phyloP scores from a whole-genome alignment of 2,329 filamentous ascomycete genomes.

The Graphilbum fragrans region DNA sequence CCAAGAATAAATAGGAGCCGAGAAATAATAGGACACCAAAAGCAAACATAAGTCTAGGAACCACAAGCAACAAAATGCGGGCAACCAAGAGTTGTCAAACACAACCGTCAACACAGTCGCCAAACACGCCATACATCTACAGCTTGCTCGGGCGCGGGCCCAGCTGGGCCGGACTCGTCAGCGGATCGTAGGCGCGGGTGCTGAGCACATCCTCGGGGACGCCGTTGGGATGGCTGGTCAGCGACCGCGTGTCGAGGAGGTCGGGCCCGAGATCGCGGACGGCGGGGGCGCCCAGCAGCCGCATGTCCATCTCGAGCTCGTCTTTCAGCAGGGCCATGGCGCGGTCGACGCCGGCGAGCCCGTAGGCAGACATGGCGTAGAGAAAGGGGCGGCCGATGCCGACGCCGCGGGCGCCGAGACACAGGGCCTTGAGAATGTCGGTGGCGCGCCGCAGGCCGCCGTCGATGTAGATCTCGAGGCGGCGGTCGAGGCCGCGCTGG shows the following conservation, averaged over 20 bases:
- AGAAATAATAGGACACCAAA: too few species aligned
- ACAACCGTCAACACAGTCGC: background rate
- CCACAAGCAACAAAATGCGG: too few species aligned
- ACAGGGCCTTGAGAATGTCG: conserved; percentile 91
- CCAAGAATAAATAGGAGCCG: too few species aligned
- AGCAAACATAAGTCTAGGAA: too few species aligned
- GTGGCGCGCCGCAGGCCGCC: conserved; percentile 83
- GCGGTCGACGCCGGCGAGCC: conserved; percentile 72
- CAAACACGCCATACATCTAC: conserved; percentile 13
- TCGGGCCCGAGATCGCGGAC: conserved; percentile 70
- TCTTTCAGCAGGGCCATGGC: conserved; percentile 90
- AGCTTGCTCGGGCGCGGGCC: conserved; percentile 39
- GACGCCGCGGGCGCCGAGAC: conserved; percentile 81
- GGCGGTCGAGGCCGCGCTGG: conserved; percentile 57
- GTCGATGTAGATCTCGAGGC: conserved; percentile 82
- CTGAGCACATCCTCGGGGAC: conserved; percentile 37
- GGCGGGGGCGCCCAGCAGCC: conserved; percentile 68
- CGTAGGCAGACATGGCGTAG: conserved; percentile 92
- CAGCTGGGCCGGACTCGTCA: conserved; percentile 28
- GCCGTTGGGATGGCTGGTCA: conserved; percentile 40
- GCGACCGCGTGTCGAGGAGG: conserved; percentile 64
- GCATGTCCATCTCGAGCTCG: conserved; percentile 99
- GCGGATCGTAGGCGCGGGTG: conserved; percentile 37
- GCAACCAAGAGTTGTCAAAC: background rate
- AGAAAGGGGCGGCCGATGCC: conserved; percentile 92